phyloP scores from a whole-genome alignment of 176 grass and related monocot genomes.

The Aegilops bicornis region DNA sequence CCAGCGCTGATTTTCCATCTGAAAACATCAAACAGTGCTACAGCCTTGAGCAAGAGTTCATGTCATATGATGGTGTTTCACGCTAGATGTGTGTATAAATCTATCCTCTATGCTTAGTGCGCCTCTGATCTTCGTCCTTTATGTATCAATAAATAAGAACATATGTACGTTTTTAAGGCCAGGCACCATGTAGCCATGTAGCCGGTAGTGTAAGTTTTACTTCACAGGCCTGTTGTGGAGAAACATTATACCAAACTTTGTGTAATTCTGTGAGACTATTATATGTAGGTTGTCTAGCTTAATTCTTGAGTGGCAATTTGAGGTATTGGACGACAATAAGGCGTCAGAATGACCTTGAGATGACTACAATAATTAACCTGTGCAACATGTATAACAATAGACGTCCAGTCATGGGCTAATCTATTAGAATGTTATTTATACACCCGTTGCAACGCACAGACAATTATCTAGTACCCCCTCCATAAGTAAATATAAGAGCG shows the following conservation, averaged over 20 bases:
- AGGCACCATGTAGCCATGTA: neutral
- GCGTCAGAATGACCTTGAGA: too few relatives aligned
- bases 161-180: neutral
- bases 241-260: neutral
- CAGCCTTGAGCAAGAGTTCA: neutral
- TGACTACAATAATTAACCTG: too few relatives aligned
- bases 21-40: neutral
- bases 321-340: too few relatives aligned
- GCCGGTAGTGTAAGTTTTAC: neutral
- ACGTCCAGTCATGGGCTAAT: too few relatives aligned
- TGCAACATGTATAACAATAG: too few relatives aligned
- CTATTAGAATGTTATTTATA: too few relatives aligned
- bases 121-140: neutral
- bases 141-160: neutral
- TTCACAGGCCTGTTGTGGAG: neutral
- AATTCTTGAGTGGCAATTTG: too few relatives aligned
- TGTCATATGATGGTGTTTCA: neutral
- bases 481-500: too few relatives aligned
- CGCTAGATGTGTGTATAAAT: neutral
- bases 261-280: neutral
- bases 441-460: too few relatives aligned
- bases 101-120: too few relatives aligned
- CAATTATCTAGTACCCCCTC: too few relatives aligned
- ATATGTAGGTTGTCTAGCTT: neutral
- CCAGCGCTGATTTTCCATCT: neutral